These are phyloP conservation scores for Lentinula detonsa DNA, from an alignment of 768 basidiomycete species.

Conservation along the genomic window DNA sequence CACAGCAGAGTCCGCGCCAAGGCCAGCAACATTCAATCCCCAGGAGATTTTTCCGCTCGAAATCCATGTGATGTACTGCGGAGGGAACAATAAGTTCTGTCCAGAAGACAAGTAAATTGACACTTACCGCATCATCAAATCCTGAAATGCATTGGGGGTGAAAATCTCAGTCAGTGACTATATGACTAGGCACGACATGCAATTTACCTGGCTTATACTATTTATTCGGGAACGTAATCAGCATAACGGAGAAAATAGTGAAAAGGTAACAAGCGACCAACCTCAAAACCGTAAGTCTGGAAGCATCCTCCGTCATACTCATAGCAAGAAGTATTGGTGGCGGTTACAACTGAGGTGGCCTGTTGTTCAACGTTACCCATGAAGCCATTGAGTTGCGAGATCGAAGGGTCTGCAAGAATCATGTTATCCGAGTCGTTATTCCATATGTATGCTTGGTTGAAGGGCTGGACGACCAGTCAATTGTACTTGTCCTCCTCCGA, in stretches of 20 bases:
- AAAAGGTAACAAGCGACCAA: neutral
- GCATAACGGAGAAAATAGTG: neutral
- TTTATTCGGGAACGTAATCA: neutral
- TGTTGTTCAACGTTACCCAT: constrained; percentile 18
- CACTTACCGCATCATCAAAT: constrained; percentile 30
- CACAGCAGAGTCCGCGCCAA: constrained; percentile 43
- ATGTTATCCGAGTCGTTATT: constrained; percentile 27
- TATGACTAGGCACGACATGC: constrained; percentile 4
- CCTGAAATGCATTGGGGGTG: constrained; percentile 9
- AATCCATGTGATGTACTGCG: constrained; percentile 64
- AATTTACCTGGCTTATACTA: constrained; percentile 36
- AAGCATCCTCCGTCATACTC: constrained; percentile 32
- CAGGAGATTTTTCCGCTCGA: constrained; percentile 48
- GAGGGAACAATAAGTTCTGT: neutral
- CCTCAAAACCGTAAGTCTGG: constrained; percentile 43
- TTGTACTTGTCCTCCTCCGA: neutral
- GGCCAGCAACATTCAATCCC: constrained; percentile 44
- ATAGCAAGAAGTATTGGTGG: constrained; percentile 39
- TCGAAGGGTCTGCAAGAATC: constrained; percentile 28
- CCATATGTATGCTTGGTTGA: constrained; percentile 37
- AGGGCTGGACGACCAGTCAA: constrained; percentile 27
- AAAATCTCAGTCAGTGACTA: neutral
- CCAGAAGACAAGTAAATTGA: neutral
- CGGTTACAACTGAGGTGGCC: constrained; percentile 5
- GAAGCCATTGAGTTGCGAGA: constrained; percentile 33